Base-by-base conservation (phyloP, 2,329 filamentous ascomycete species). In the Juglanconis juglandina region DNA sequence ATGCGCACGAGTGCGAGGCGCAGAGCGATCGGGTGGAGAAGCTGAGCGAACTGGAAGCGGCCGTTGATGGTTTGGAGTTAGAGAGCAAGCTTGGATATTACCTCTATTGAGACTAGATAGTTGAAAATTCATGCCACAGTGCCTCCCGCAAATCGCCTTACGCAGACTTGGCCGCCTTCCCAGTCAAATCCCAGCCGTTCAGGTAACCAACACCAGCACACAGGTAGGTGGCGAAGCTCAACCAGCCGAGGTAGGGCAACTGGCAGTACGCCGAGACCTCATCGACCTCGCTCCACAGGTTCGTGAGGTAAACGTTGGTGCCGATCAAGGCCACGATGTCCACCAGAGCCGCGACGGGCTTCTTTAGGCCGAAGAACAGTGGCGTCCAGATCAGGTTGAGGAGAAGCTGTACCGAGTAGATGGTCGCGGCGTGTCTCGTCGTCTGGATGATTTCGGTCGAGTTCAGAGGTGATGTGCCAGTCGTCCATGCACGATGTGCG, bases 331-430 rank as follows among this genome's bases (percentile, higher is more conserved):
- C 81, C 33, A 90, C 75, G 52, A 96, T 88, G 71, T 97, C 91
- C 32, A 82, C 81, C 4, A 91, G 86, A 2, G 93, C 92, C 68
- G 86, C 84, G 56, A 88, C 80, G 1, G 92, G 92, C 17, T 85
- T 84, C 66, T 88, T 87, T 56, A 88, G 71, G n/a, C 84, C 82
- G 71, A 96, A 97, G 82, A 97, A 97, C 10, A 97, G 82, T 10
- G 94, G 94, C 84, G 92, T 97, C 91, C 91, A 98, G 60, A 88
- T 74, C 33, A 96, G 79, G 73, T 97, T 97, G 53, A 97, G 80
- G 7, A 83, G 89, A 5, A 97, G 86, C 76, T 97, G 93, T 61
- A 92, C 80, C 1, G 90, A 90, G 79, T 96, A 97, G 37, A 97
- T 81, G 0, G 89, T 91, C 60, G 91, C 88, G 66, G 87, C 89